Conservation (phyloP, 495 filamentous ascomycete species). For the Haplographium delicatum region DNA sequence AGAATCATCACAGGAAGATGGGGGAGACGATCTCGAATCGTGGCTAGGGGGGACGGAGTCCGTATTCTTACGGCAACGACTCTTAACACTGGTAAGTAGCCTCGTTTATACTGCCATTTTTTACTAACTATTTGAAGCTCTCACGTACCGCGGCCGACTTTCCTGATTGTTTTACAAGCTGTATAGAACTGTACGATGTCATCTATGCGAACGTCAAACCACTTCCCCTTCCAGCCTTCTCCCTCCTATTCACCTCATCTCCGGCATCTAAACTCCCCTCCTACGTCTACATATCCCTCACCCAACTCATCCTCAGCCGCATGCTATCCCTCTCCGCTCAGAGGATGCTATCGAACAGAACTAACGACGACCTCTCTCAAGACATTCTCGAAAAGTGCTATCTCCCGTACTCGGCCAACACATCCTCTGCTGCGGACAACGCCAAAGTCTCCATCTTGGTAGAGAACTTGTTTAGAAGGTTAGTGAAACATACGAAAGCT, state of each 20-base stretch:
- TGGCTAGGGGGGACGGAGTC: conserved; percentile 37
- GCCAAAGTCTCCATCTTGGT: conserved; percentile 73
- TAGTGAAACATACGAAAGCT: no score
- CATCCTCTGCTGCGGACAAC: conserved; percentile 61
- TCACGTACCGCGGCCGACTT: conserved; percentile 11
- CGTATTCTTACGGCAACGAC: conserved; percentile 33
- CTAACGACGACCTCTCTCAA: conserved; percentile 43
- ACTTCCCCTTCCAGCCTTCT: conserved; percentile 66
- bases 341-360: conserved; percentile 26
- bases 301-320: conserved; percentile 56
- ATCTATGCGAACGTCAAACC: conserved; percentile 52
- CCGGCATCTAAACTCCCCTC: conserved; percentile 38
- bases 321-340: conserved; percentile 58
- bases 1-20: conserved; percentile 20
- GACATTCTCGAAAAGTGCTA: conserved; percentile 60
- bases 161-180: conserved; percentile 23
- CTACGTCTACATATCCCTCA: conserved; percentile 52
- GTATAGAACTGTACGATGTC: conserved; percentile 30
- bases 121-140: conserved; percentile 11
- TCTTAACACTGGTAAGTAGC: conserved; percentile 32
- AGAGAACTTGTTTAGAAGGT: conserved; percentile 61
- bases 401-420: conserved; percentile 67
- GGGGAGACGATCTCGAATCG: conserved; percentile 25
- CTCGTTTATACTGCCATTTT: conserved; percentile 5
- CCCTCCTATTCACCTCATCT: conserved; percentile 57